phyloP scores from a whole-genome alignment of 164 flowering plant species.

The Aristolochia fimbriata region DNA sequence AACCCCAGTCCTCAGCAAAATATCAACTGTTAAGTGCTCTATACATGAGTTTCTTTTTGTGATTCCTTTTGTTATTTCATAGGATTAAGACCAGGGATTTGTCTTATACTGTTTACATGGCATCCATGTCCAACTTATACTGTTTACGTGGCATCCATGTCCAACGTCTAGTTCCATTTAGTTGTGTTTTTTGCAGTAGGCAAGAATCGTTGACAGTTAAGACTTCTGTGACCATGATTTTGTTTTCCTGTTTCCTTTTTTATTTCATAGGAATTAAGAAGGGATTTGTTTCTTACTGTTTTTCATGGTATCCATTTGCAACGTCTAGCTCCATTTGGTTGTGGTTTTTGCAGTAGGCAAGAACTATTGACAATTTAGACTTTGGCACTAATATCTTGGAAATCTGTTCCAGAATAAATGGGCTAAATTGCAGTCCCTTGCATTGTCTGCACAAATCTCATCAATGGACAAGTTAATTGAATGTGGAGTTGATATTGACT shows the following conservation, averaged over 20 bases:
- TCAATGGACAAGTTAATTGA: conserved; percentile 67
- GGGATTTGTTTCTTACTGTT: neutral
- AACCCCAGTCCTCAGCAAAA: conserved; percentile 41
- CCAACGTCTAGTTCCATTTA: neutral
- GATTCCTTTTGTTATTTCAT: neutral
- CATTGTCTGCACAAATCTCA: conserved; percentile 56
- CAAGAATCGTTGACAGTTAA: neutral
- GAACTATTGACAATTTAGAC: neutral
- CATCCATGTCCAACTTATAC: neutral
- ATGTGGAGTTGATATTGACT: conserved; percentile 51
- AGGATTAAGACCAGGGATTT: neutral
- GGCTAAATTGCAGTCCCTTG: conserved; percentile 68
- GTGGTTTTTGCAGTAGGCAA: neutral
- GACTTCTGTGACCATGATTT: neutral
- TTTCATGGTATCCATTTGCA: neutral
- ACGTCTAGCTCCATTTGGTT: neutral
- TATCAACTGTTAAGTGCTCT: conserved; percentile 56
- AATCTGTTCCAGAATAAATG: conserved; percentile 34
- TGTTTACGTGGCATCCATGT: neutral
- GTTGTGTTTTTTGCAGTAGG: neutral
- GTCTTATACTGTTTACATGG: neutral
- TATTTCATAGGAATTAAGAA: neutral
- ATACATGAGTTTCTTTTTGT: neutral
- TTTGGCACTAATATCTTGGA: neutral
- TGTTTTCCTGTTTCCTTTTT: neutral